Evolutionary conservation across 2,329 filamentous ascomycete genomes (phyloP).

Genomic region (Aspergillus flavus): DNA sequence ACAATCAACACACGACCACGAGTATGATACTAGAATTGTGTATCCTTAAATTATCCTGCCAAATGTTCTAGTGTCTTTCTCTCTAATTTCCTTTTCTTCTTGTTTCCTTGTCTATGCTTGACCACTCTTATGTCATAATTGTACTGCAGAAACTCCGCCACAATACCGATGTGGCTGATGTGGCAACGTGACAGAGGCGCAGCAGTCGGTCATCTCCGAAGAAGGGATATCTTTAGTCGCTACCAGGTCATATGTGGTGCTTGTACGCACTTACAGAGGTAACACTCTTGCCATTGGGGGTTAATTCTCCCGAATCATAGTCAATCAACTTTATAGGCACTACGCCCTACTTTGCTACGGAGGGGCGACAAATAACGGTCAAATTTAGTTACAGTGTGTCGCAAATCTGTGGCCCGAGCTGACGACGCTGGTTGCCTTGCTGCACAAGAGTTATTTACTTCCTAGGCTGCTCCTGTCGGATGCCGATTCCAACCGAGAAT

Average conservation of each 20-base stretch:
- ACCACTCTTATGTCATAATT: background rate
- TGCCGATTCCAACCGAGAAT: slow-evolving; percentile 21
- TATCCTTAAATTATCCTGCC: background rate
- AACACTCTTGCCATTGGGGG: background rate
- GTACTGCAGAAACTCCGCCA: slow-evolving; percentile 16
- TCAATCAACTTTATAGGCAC: background rate
- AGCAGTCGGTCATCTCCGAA: slow-evolving; percentile 15
- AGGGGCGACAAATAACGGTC: slow-evolving; percentile 4
- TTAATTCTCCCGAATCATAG: background rate
- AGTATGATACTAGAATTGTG: background rate
- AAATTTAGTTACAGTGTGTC: slow-evolving; percentile 2
- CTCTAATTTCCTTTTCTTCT: background rate
- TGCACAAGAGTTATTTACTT: background rate
- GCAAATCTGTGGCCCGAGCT: slow-evolving; percentile 4
- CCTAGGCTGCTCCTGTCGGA: background rate
- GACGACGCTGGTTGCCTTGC: slow-evolving; percentile 9
- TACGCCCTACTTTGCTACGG: background rate
- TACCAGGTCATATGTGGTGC: slow-evolving; percentile 4
- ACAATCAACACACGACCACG: background rate
- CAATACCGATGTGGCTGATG: slow-evolving; percentile 10
- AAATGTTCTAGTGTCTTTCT: background rate
- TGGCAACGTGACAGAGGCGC: slow-evolving; percentile 13
- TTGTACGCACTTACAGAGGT: slow-evolving; percentile 5
- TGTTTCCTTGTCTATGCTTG: background rate
- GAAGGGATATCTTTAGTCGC: background rate